Base-by-base conservation (phyloP, 768 basidiomycete genomes). In the Boletus barrowsii region DNA sequence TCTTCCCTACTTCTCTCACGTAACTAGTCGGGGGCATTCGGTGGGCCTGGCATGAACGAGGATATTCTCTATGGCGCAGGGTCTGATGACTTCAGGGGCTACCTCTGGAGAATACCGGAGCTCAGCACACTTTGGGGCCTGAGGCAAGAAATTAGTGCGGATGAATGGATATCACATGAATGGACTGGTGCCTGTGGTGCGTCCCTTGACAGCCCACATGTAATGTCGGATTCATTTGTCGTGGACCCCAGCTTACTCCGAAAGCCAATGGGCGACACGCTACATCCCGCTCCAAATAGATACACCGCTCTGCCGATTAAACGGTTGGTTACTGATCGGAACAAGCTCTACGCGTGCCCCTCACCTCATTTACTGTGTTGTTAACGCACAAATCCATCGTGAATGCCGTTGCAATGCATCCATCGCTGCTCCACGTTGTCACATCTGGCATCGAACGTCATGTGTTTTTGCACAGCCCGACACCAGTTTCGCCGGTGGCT, bases 31-130 rank as follows among this genome's bases (percentile, higher is more conserved):
- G 89, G 88, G 4, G 80, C 83, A 6, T 92, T 93, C 58, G 88
- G 90, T 36, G 81, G 83, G 3, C 77, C 78, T 2, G 79, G 78
- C 5, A 62, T 78, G 29, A 74, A 78, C 44, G 69, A 61, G 22
- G 87, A 88, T 51, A 67, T 76, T 30, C 81, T 86, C 61, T 93
- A 86, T 62, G 79, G 78, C 35, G 80, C 81, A n/a, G 91, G 91
- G 15, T 91, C 88, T 11, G 91, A 93, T 64, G 88, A 93, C 67
- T 93, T 92, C 64, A 76, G 83, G 36, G 82, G 78, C 18, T 93
- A 93, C 59, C 66, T 90, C 22, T 93, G 91, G 91, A 82, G 79
- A 59, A 73, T 93, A 35, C 90, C 91, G 4, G 62, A 77, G 13
- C 56, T 78, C 4, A 53, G 60, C 10, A 69, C 72, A 15, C 74